Base-by-base conservation (phyloP, 2,329 filamentous ascomycete species). In the Trichoderma lentiforme region DNA sequence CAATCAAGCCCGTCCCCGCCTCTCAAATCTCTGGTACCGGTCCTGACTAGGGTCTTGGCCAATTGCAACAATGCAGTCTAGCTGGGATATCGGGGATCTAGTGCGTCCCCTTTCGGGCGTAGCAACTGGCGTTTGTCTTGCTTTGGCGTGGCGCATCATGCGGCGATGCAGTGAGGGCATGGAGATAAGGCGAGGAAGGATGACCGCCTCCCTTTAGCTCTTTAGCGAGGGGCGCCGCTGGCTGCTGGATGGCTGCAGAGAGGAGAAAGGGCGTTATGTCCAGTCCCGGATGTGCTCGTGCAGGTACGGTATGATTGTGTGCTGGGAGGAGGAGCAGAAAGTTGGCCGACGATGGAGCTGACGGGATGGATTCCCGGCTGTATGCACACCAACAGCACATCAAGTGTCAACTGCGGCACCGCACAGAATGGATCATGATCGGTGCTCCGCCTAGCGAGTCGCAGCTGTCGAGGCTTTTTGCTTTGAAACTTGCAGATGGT, bases 131-230 rank as follows among this genome's bases (percentile, higher is more conserved):
- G 24, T 62, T 69, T 69, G 66, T 62, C 61, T 68, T 39, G 12
- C 70, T 72, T 72, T 68, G 63, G 70, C 24, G 63, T 72, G 64
- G 70, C 30, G 70, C 56, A 64, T 66, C 70, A 66, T 72, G 64
- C 56, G 39, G 28, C 8, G 39, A 43, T 32, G 28, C 18, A 24
- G n/a, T n/a, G 26, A 34, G n/a, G 51, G 64, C 43, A 28, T 9
- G 21, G 34, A 53, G 64, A 32, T 26, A 26, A 39, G 24, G 61
- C 47, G 62, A 53, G 12, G 21, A 21, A 21, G 39, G 24, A 67
- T 53, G 39, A 47, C 24, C 51, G 26, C 53, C 63, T 67, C 36
- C 21, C 18, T 58, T 60, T 36, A 36, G 34, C 5, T 15, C 34
- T 36, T 56, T 61, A 21, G 66, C 36, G 51, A 57, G 24, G 24